Base-by-base conservation (phyloP, 2,329 filamentous ascomycete species). In the Didymella glomerata region DNA sequence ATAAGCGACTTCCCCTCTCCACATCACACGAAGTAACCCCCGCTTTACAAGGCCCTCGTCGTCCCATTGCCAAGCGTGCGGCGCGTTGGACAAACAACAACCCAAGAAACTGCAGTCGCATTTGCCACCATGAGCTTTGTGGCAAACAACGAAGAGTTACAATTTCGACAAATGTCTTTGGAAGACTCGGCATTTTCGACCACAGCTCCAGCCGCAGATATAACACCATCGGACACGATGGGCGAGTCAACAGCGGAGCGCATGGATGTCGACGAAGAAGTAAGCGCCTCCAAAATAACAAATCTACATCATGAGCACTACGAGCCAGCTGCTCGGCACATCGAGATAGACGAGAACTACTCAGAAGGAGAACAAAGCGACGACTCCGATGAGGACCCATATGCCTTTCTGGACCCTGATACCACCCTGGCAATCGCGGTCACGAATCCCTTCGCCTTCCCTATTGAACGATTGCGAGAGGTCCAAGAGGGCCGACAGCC, bases 401-500 rank as follows among this genome's bases (percentile, higher is more conserved):
- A 48, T 20, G 36, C 16, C 0, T 46, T 38, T 14, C 16, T 53
- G 7, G 36, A 38, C 18, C 38, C 18, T 2, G 16, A 30, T 16
- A 41, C 38, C 4, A 45, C 18, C 0, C 24, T 58, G 2, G 38
- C 38, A 2, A 54, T 63, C 6, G 52, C 56, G 9, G 56, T 68
- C 24, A 61, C 51, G n/a, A 68, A 61, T 18, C 57, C 58, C 1
- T 52, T 53, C 32, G 62, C 36, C 7, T 68, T 68, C 22, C 65
- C 65, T 0, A 18, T 60, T 3, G 14, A 36, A 4, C 61, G 51
- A 7, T 46, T 69, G 5, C 62, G 66, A 24, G 60, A 61, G 38
- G 38, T 68, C 7, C 63, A 65, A 48, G 53, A 62, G 9, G 47
- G 63, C 8, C 54, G 57, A 28, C 63, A 65, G 9, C 63, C 54